Evolutionary conservation across 139 green algal species (phyloP).

Genomic region (Eudorina sp.): DNA sequence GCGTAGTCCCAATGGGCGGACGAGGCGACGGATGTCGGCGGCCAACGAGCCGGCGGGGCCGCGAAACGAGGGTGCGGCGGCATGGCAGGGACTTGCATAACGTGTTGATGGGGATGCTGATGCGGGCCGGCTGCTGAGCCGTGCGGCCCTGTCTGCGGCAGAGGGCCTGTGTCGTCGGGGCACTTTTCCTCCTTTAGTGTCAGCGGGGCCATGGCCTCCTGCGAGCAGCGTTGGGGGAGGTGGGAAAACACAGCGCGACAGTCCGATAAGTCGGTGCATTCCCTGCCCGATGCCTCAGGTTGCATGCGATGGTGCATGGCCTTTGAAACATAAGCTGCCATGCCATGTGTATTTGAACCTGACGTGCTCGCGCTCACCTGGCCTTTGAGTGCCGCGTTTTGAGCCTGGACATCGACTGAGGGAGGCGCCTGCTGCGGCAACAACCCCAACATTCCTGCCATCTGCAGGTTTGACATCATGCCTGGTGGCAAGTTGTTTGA

Average conservation of each 20-base stretch:
- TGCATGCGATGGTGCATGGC: background rate
- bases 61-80: background rate
- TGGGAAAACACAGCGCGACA: background rate
- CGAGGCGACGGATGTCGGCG: background rate
- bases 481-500: background rate
- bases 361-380: background rate
- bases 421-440: background rate
- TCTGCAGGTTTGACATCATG: conserved; percentile 29
- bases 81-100: background rate
- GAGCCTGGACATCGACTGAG: background rate
- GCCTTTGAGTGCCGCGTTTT: background rate
- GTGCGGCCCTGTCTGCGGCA: background rate
- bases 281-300: background rate
- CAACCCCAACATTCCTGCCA: background rate
- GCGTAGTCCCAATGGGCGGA: background rate
- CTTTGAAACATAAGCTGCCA: background rate
- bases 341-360: background rate
- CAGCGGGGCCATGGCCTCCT: background rate
- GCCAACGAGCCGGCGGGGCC: background rate
- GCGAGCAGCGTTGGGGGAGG: background rate
- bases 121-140: background rate
- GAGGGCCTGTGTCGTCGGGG: background rate
- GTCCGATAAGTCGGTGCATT: background rate
- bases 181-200: background rate
- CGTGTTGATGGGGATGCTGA: background rate